Evolutionary conservation across 495 filamentous ascomycete genomes (phyloP), one percentile per base, ranked within the genome.

Genomic region (Aspergillus biplanus): DNA sequence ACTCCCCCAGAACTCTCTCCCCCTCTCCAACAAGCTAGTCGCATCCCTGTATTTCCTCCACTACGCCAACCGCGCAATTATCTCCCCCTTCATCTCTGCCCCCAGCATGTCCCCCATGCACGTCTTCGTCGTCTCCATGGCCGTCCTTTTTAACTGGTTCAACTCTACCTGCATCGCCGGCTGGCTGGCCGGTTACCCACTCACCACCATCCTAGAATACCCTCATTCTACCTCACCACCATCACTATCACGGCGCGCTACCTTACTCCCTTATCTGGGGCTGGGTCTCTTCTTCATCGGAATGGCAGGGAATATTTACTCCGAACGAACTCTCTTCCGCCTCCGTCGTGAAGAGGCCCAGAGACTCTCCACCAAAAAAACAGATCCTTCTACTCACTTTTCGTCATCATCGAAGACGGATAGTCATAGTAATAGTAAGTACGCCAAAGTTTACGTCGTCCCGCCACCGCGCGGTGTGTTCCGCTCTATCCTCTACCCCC

Each of bases 71-170:
- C 91, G 95, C 64, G 90, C 94, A 18, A 73, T 97, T 58, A 75
- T 97, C 61, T 86, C 87, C 39, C 93, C 95, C 2, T 80, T 88
- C 46, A 77, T 93, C 65, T 80, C 93, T 34, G 92, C 93, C 57
- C 93, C 92, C 0, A 90, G 86, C 74, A 97, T 99, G 90, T 93
- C 93, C 8, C 93, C 93, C 27, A 90, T 94, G 55, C 90, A 92
- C 72, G 64, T 83, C 9, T 58, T 85, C 16, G 77, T 97, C 63
- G 87, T 86, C 79, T 6, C 74, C 47, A 75, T 71, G 5, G 93
- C 86, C 1, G 58, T 88, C 37, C 1, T 65, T 31, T 97, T 96
- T 77, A 94, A 99, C 69, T 66, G 93, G 68, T 69, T 84, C 71
- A 99, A 99, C 71, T 90, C 88, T 0, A 80, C 85, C 7, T 86